phyloP scores from a whole-genome alignment of 345 rosid species.

The Zanthoxylum bungeanum region DNA sequence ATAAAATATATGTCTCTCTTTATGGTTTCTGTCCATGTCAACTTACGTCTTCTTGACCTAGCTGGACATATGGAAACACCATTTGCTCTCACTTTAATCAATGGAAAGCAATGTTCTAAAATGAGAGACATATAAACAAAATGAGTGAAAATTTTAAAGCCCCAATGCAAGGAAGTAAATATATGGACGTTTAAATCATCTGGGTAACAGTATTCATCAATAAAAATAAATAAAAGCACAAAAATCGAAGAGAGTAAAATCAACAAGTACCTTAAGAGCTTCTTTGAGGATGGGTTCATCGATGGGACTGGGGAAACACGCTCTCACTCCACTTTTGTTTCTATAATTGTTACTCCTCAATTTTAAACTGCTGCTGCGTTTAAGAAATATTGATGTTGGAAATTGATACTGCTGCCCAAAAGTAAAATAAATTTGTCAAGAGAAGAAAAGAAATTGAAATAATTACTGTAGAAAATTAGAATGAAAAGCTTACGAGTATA shows the following conservation, averaged over 20 bases:
- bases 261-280: conserved; percentile 42
- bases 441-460: not conserved
- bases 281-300: conserved; percentile 50
- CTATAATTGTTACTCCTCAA: not conserved
- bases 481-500: not conserved
- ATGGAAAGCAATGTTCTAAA: too few relatives aligned
- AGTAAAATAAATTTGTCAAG: not conserved
- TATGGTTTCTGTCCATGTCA: too few relatives aligned
- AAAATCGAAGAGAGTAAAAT: not conserved
- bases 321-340: conserved; percentile 18
- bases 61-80: too few relatives aligned
- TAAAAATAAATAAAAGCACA: too few relatives aligned
- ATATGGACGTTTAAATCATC: not conserved
- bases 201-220: not conserved
- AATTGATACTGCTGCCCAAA: not conserved
- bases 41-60: too few relatives aligned
- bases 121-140: not conserved
- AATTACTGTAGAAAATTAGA: not conserved
- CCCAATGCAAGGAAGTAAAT: not conserved
- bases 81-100: too few relatives aligned
- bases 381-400: not conserved
- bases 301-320: conserved; percentile 31
- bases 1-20: too few relatives aligned
- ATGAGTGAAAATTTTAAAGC: not conserved
- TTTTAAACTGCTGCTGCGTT: not conserved